Evolutionary conservation across 345 rosid species (phyloP).

Genomic region (Alliaria petiolata): DNA sequence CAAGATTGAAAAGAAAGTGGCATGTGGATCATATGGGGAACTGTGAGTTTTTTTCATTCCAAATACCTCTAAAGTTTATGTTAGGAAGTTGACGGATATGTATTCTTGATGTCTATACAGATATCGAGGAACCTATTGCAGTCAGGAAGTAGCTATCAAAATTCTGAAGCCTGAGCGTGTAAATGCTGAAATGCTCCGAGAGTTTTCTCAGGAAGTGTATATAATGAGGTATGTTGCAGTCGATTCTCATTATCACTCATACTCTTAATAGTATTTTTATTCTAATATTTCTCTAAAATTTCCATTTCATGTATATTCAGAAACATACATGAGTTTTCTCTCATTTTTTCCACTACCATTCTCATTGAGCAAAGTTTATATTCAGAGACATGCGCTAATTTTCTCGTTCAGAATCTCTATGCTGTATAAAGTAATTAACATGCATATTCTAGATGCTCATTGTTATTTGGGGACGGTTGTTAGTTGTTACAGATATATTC

Average conservation of each 20-base stretch:
- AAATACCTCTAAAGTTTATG: not conserved
- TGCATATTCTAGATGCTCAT: not conserved
- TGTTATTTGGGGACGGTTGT: not conserved
- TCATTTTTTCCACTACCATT: not conserved
- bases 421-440: no score
- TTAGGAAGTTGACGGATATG: not conserved
- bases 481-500: constrained; percentile 5
- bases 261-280: not conserved
- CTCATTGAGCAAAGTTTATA: not conserved
- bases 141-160: constrained; percentile 97
- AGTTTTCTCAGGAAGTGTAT: constrained; percentile 93
- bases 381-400: not conserved
- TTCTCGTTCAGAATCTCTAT: no score
- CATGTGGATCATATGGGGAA: constrained; percentile 87
- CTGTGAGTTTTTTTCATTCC: constrained; percentile 50
- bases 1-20: constrained; percentile 66
- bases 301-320: not conserved
- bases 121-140: constrained; percentile 76
- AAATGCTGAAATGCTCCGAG: constrained; percentile 68
- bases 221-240: constrained; percentile 74
- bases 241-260: not conserved
- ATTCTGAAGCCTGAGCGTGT: constrained; percentile 82
- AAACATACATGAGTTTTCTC: not conserved
- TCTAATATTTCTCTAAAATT: not conserved
- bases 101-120: constrained; percentile 38